Conservation (phyloP, 139 green algal species). For the Parachlorella kessleri region DNA sequence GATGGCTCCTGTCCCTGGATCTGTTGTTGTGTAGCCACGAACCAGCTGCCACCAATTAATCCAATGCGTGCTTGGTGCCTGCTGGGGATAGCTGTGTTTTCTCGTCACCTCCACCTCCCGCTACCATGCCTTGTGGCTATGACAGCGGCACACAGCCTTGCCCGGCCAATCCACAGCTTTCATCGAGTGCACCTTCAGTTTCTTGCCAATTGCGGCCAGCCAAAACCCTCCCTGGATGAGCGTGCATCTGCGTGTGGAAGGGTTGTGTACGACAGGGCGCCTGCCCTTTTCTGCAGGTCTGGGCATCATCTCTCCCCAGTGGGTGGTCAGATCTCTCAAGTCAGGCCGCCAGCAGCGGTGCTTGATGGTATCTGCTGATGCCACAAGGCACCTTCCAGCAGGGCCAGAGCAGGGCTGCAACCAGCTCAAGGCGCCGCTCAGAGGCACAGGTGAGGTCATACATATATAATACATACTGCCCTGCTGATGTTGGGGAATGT, state of each 20-base stretch:
- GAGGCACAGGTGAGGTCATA: no score
- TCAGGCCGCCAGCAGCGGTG: conserved; percentile 32
- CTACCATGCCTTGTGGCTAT: background rate
- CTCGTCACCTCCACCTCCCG: background rate
- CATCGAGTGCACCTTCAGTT: no score
- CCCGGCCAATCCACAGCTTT: background rate
- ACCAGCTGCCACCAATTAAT: no score
- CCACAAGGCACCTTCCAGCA: conserved; percentile 22
- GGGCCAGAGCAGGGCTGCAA: no score
- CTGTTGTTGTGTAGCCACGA: no score
- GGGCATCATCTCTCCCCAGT: conserved; percentile 41
- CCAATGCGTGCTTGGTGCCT: no score
- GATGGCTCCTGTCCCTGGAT: no score
- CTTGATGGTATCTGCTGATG: conserved; percentile 32
- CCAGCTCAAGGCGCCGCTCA: no score
- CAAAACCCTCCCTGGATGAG: background rate
- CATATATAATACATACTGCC: no score
- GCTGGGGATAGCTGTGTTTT: no score
- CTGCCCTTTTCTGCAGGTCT: conserved; percentile 9
- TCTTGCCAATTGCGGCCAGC: background rate
- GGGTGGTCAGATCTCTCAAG: conserved; percentile 33
- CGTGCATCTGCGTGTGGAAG: background rate
- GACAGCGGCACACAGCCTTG: background rate
- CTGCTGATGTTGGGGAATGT: no score
- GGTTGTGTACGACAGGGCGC: no score